Base-by-base conservation (phyloP, 2,329 filamentous ascomycete genomes). In the Alternaria gaisen region DNA sequence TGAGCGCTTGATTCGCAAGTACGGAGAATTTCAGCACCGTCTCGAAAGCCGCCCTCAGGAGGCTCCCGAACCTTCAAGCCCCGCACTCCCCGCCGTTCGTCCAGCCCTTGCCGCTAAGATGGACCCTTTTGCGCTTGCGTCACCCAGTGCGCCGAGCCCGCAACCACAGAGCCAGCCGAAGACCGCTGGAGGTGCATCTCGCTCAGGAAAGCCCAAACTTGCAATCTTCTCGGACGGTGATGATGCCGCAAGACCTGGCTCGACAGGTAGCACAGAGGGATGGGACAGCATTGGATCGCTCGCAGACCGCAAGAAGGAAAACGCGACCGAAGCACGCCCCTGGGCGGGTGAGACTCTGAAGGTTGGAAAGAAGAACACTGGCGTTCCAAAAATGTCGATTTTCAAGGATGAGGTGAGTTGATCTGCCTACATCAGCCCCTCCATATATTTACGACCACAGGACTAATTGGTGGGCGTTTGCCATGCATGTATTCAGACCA, bases 341-440 rank as follows among this genome's bases (percentile, higher is more conserved):
- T 97, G 94, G 95, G 91, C 85, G 11, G 95, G 95, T 26, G 93
- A 98, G 82, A 97, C 91, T 41, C 81, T 99, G 69, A 92, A 94
- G 79, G 91, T 88, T 3, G 93, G 91, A 42, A 94, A 93, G 71
- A 95, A 92, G 82, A 92, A 92, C 81, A 87, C 84, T 43, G 88
- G 85, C 32, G 86, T 85, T 55, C 85, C 90, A 55, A 98, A 97
- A 84, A 91, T 99, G 89, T 84, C 90, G 74, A 87, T 99, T 46
- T 99, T 97, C 84, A 94, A 92, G 84, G 95, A 99, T 85, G 85
- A 91, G 91, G 95, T 99, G 90, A 90, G 93, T 86, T 77, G 40
- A 64, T 38, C 60, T 40, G 58, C 67, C 61, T 61, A 47, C 59
- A 56, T 63, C 56, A 60, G 42, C 72, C 86, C 85, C 70, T 69